A percentile compares a stretch with the other conserved stretches of the same genome.
phyloP scores from a whole-genome alignment of 176 grass and related monocot species.

The Stipa capillata region DNA sequence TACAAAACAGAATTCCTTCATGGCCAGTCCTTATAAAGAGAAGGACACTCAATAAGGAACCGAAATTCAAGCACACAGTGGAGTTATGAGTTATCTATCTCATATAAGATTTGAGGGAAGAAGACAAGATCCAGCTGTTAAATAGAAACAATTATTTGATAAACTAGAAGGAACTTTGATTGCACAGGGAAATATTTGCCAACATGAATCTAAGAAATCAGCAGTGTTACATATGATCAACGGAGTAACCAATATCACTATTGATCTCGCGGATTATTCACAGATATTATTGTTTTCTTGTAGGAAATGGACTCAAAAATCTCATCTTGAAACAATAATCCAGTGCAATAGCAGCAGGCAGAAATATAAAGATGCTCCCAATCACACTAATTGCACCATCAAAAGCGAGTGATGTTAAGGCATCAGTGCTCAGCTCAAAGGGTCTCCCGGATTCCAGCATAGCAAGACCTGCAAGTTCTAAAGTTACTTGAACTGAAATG shows the following conservation, averaged over 20 bases:
- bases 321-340: slow-evolving; percentile 90
- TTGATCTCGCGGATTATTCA: slow-evolving; percentile 3
- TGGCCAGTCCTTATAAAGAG: background rate
- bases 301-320: slow-evolving; percentile 77
- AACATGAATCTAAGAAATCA: slow-evolving; percentile 13
- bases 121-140: background rate
- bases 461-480: slow-evolving; percentile 80
- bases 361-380: slow-evolving; percentile 74
- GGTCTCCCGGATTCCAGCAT: slow-evolving; percentile 35
- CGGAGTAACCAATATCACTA: background rate
- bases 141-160: slow-evolving; percentile 6
- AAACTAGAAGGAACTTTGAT: background rate
- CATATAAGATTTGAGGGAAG: background rate
- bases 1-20: background rate
- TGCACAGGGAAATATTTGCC: background rate
- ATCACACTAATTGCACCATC: slow-evolving; percentile 49
- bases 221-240: slow-evolving; percentile 17
- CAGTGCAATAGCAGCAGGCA: slow-evolving; percentile 72
- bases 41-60: background rate
- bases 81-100: background rate
- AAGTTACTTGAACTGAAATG: too few species aligned
- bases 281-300: slow-evolving; percentile 40
- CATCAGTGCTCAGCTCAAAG: slow-evolving; percentile 50
- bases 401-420: slow-evolving; percentile 38
- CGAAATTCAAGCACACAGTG: background rate